Percentiles rank a stretch among this genome's conserved stretches.
phyloP scores from a whole-genome alignment of 2,329 filamentous ascomycete species.

The Anisogramma anomala region DNA sequence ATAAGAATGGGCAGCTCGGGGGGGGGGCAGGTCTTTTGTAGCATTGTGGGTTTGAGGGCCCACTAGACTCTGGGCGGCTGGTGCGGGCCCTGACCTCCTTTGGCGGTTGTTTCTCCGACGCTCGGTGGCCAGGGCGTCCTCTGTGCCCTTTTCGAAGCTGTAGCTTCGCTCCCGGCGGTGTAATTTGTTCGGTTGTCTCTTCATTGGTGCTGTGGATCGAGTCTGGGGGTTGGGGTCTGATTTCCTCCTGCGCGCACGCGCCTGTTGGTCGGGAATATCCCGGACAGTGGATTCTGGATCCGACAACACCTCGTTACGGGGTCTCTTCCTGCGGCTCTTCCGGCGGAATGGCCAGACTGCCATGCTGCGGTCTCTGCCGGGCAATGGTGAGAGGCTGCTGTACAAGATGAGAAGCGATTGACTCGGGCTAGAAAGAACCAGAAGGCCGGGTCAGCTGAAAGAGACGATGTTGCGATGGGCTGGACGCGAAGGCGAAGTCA shows the following conservation, averaged over 20 bases:
- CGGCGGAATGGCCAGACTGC: constrained; percentile 75
- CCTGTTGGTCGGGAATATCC: constrained; percentile 14
- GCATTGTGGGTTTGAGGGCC: constrained; percentile 14
- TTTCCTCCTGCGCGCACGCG: constrained; percentile 25
- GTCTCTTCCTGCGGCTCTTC: constrained; percentile 54
- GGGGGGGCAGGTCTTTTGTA: constrained; percentile 8
- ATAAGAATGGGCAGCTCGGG: constrained; percentile 4
- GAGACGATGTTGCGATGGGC: constrained; percentile 6
- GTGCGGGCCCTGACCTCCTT: constrained; percentile 16
- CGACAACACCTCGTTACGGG: constrained; percentile 39
- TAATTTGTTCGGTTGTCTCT: constrained; percentile 36
- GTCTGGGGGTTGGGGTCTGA: constrained; percentile 20
- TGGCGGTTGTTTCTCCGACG: constrained; percentile 18
- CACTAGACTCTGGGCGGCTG: constrained; percentile 11
- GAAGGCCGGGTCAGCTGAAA: constrained; percentile 2
- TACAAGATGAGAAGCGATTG: not conserved
- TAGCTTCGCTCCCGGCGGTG: constrained; percentile 40
- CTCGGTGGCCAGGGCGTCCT: constrained; percentile 39
- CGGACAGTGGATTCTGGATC: constrained; percentile 34
- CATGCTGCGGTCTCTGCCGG: constrained; percentile 35
- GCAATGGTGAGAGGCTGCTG: not conserved
- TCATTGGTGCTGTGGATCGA: constrained; percentile 22
- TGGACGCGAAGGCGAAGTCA: constrained; percentile 12
- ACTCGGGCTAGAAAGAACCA: constrained; percentile 5
- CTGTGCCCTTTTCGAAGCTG: constrained; percentile 51